Evolutionary conservation across 2,329 filamentous ascomycete species (phyloP).

Genomic region (Aspergillus fijiensis): DNA sequence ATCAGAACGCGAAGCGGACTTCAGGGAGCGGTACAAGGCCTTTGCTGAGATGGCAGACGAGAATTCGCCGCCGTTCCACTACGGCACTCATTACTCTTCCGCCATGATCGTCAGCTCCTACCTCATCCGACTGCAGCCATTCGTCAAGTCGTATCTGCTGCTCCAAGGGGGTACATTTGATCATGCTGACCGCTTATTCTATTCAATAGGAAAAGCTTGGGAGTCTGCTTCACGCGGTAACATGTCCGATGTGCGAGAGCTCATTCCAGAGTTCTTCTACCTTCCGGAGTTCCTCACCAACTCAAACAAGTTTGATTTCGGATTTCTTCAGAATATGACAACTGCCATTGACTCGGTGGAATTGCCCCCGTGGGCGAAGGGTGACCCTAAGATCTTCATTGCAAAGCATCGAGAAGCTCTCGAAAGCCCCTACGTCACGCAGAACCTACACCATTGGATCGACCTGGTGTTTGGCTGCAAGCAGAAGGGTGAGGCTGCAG

Average conservation of each 20-base stretch:
- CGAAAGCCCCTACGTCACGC: constrained; percentile 88
- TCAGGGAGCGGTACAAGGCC: constrained; percentile 78
- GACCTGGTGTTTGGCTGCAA: constrained; percentile 93
- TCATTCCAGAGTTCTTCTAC: constrained; percentile 97
- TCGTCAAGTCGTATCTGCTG: constrained; percentile 91
- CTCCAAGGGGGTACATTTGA: constrained; percentile 96
- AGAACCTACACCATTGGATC: constrained; percentile 90
- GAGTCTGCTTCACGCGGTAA: constrained; percentile 83
- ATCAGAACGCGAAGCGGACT: constrained; percentile 70
- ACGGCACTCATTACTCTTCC: constrained; percentile 97
- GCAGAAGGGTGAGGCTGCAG: constrained; percentile 86
- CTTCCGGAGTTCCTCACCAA: constrained; percentile 94
- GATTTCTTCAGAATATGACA: constrained; percentile 75
- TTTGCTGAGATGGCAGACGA: constrained; percentile 86
- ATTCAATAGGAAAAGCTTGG: constrained; percentile 90
- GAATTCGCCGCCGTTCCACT: constrained; percentile 80
- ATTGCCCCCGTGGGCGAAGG: constrained; percentile 95
- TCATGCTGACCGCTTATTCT: constrained; percentile 92
- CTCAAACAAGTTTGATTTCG: constrained; percentile 91
- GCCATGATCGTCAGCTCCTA: constrained; percentile 99
- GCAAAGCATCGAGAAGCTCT: constrained; percentile 92
- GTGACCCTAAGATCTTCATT: constrained; percentile 92
- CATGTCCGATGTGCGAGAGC: constrained; percentile 89
- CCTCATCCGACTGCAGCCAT: constrained; percentile 89
- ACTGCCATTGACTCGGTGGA: constrained; percentile 80